Evolutionary conservation across 2,329 filamentous ascomycete genomes (phyloP).

Genomic region (Fusarium sp.): DNA sequence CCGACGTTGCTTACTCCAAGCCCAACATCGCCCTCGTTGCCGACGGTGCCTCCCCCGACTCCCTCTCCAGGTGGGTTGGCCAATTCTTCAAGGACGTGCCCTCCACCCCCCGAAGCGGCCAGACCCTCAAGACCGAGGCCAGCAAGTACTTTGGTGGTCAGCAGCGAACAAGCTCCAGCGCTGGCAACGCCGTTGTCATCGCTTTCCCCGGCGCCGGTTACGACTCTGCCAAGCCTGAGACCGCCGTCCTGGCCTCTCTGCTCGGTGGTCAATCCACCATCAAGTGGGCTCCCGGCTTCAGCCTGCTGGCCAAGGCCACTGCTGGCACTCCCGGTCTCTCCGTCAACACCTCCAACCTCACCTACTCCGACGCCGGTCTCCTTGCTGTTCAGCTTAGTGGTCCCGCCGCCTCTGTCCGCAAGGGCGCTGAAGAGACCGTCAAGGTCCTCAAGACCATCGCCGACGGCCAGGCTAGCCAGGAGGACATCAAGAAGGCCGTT

Average conservation of each 20-base stretch:
- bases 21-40: slow-evolving; percentile 91
- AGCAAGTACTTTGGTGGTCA: slow-evolving; percentile 95
- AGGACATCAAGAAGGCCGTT: slow-evolving; percentile 91
- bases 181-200: slow-evolving; percentile 86
- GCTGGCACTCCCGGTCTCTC: slow-evolving; percentile 72
- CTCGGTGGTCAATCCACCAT: slow-evolving; percentile 91
- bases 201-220: slow-evolving; percentile 92
- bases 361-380: slow-evolving; percentile 95
- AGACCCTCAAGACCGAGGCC: slow-evolving; percentile 67
- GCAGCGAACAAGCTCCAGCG: slow-evolving; percentile 82
- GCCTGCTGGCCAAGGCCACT: slow-evolving; percentile 83
- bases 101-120: slow-evolving; percentile 61
- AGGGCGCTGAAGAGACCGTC: slow-evolving; percentile 79
- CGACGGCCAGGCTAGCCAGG: slow-evolving; percentile 78
- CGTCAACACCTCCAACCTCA: slow-evolving; percentile 78
- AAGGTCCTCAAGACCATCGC: slow-evolving; percentile 85
- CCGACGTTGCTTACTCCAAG: slow-evolving; percentile 84
- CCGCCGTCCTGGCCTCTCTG: slow-evolving; percentile 85
- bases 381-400: slow-evolving; percentile 85
- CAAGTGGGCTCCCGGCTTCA: slow-evolving; percentile 97
- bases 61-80: slow-evolving; percentile 88
- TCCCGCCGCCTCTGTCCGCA: slow-evolving; percentile 75
- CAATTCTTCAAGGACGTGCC: slow-evolving; percentile 87
- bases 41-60: slow-evolving; percentile 81
- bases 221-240: slow-evolving; percentile 86